Evolutionary conservation across 2,329 filamentous ascomycete species (phyloP), one percentile per base, ranked within the genome.

Genomic region (Parascedosporium putredinis): DNA sequence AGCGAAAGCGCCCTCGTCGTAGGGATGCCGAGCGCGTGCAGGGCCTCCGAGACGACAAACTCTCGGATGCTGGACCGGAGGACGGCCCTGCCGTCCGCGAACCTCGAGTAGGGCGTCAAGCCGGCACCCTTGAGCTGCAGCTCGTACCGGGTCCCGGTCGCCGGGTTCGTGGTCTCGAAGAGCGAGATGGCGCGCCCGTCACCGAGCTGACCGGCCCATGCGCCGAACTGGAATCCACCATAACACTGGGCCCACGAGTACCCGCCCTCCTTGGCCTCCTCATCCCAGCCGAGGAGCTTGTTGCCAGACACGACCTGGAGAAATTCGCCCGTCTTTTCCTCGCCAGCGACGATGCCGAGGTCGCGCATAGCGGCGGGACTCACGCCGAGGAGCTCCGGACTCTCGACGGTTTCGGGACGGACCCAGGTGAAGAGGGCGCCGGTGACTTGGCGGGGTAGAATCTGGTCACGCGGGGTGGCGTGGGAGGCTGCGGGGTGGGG

Each of bases 221-320:
- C 81, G 5, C 93, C 93, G 62, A 83, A 81, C 61, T 82, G 75
- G 60, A 77, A 81, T 51, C 91, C 91, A 51, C 93, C 93, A 64
- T 98, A 98, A 69, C 93, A 97, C 68, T 98, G 93, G 27, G 93
- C 90, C 93, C 93, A 98, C 0, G 93, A 91, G 63, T 98, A 98
- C 40, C 93, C 81, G 18, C 86, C 84, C 51, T 80, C 70, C 22
- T 69, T 63, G 55, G 72, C 74, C 51, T 81, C 75, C 52, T 84
- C 78, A 55, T 88, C 78, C 79, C 85, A 86, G 46, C 89, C 91
- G 50, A 86, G 79, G 12, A 96, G 76, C 60, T 81, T 83, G 62
- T 93, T 95, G 2, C 93, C 93, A 0, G 86, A 81, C 5, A 94
- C 85, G 1, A 88, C 74, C 52, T 85, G 74, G 54, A 78, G 76